Evolutionary conservation across 352 stramenopile genomes (phyloP).

Genomic region (Phytophthora cryptogea): DNA sequence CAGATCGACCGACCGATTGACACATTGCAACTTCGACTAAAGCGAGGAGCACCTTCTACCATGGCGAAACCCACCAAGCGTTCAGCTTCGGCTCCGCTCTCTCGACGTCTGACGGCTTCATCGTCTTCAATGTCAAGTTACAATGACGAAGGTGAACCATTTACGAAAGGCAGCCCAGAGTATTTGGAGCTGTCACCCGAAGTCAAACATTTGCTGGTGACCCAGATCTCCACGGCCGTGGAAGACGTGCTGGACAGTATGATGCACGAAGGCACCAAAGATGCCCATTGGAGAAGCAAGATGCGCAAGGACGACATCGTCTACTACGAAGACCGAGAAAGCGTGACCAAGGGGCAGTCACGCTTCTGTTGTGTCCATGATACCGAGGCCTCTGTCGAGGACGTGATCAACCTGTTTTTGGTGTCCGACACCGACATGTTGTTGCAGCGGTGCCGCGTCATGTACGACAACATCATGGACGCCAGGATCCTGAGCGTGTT

Average conservation of each 20-base stretch:
- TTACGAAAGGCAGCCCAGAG: slow-evolving; percentile 10
- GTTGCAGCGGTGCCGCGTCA: slow-evolving; percentile 37
- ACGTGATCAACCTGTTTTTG: slow-evolving; percentile 43
- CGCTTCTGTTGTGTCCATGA: slow-evolving; percentile 45
- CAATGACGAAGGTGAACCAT: slow-evolving; percentile 16
- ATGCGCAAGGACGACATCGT: slow-evolving; percentile 43
- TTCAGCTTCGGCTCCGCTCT: slow-evolving; percentile 18
- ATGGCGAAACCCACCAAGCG: slow-evolving; percentile 29
- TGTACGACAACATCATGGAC: slow-evolving; percentile 51
- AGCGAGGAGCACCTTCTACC: not conserved
- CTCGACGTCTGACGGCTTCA: slow-evolving; percentile 14
- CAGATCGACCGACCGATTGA: slow-evolving; percentile 17
- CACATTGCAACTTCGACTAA: slow-evolving; percentile 22
- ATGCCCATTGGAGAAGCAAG: slow-evolving; percentile 32
- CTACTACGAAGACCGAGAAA: slow-evolving; percentile 43
- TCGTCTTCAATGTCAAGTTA: slow-evolving; percentile 27
- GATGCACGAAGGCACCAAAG: slow-evolving; percentile 35
- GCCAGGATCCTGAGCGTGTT: slow-evolving; percentile 41
- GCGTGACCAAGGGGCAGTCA: slow-evolving; percentile 32
- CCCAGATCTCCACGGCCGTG: slow-evolving; percentile 34
- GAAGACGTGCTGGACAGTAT: slow-evolving; percentile 45
- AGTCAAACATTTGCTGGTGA: slow-evolving; percentile 33
- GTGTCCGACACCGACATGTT: slow-evolving; percentile 41
- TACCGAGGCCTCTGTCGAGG: slow-evolving; percentile 39
- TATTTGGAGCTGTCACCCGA: slow-evolving; percentile 30